Conservation (phyloP, 2,329 filamentous ascomycete species). For the Orbilia brochopaga region DNA sequence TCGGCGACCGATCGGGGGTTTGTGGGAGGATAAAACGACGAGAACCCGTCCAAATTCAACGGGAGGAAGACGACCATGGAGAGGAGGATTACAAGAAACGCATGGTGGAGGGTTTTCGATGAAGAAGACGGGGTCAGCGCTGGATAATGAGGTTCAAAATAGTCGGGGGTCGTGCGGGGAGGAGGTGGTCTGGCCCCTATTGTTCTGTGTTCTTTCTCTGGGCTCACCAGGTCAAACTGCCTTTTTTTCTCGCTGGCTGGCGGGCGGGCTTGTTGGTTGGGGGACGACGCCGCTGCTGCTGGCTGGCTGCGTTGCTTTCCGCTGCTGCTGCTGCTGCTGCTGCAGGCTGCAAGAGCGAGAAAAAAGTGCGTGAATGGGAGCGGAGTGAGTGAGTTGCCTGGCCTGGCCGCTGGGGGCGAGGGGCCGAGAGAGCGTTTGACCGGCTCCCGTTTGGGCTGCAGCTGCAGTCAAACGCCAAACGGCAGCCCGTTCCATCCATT, state of each 20-base stretch:
- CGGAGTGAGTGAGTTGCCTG: no score
- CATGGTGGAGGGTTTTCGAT: constrained; percentile 65
- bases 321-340: no score
- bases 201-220: constrained; percentile 47
- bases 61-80: constrained; percentile 69
- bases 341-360: no score
- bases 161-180: constrained; percentile 63
- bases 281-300: no score
- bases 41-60: constrained; percentile 65
- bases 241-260: constrained; percentile 27
- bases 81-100: constrained; percentile 67
- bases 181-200: constrained; percentile 29
- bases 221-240: constrained; percentile 40
- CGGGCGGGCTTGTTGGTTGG: constrained; percentile 53
- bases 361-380: no score
- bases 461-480: constrained; percentile 2
- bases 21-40: constrained; percentile 56
- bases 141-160: constrained; percentile 65
- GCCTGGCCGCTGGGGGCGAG: no score
- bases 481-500: constrained; percentile 18
- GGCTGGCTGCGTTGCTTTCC: no score
- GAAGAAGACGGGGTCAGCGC: constrained; percentile 62
- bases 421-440: neutral
- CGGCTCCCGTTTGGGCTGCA: neutral
- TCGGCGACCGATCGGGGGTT: constrained; percentile 55